Percentiles rank a stretch among this genome's conserved stretches.
phyloP scores from a whole-genome alignment of 306 rosid genomes.

The Astragalus membranaceus region DNA sequence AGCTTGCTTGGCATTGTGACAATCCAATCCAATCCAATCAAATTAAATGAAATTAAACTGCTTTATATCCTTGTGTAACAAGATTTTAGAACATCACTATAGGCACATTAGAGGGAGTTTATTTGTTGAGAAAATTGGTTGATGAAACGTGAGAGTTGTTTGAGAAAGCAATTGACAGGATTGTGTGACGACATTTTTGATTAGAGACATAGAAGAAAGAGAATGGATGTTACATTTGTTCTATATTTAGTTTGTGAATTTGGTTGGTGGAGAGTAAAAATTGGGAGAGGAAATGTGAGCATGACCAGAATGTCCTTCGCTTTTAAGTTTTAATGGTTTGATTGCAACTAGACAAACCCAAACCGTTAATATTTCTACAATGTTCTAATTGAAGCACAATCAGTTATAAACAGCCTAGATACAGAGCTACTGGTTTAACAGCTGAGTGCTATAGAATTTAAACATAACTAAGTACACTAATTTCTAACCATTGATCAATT shows the following conservation, averaged over 20 bases:
- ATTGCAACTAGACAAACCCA: no score
- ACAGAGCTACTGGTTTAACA: no score
- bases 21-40: not conserved
- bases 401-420: no score
- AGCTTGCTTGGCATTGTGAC: conserved; percentile 69
- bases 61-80: not conserved
- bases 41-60: not conserved
- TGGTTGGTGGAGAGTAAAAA: conserved; percentile 25
- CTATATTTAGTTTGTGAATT: conserved; percentile 11
- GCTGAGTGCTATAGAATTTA: no score
- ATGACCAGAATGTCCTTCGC: no score
- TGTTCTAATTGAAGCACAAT: no score
- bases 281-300: not conserved
- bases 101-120: not conserved
- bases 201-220: not conserved
- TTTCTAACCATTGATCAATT: no score
- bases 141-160: not conserved
- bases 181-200: not conserved
- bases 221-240: not conserved
- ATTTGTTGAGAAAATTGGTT: not conserved
- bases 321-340: no score
- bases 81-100: not conserved
- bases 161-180: not conserved
- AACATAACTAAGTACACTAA: no score
- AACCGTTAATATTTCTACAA: no score